These are phyloP conservation scores for Meira miltonrushii DNA, from an alignment of 1,284 basidiomycete species.

Conservation along the genomic window DNA sequence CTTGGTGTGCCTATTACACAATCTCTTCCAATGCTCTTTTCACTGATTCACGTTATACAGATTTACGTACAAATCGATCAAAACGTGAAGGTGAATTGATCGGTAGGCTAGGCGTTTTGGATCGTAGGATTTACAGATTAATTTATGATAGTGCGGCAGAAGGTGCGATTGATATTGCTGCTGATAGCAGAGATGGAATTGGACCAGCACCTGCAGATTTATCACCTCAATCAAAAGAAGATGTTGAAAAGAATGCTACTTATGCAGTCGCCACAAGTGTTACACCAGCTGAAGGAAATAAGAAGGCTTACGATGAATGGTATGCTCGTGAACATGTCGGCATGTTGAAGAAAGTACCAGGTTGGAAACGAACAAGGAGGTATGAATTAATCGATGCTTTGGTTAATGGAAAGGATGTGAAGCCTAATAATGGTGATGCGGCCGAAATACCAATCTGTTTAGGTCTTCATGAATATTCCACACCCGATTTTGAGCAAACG, in stretches of 20 bases:
- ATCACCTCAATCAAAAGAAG: constrained; percentile 10
- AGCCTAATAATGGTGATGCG: constrained; percentile 14
- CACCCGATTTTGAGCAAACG: constrained; percentile 14
- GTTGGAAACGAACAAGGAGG: constrained; percentile 36
- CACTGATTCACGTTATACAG: constrained; percentile 45
- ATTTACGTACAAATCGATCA: constrained; percentile 46
- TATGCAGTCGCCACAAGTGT: constrained; percentile 34
- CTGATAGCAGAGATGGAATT: constrained; percentile 4
- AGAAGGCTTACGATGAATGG: constrained; percentile 31
- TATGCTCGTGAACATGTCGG: constrained; percentile 30
- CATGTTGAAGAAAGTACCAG: constrained; percentile 26
- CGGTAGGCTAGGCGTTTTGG: constrained; percentile 46
- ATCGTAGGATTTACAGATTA: constrained; percentile 49
- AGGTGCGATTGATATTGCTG: constrained; percentile 9
- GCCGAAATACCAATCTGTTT: constrained; percentile 21
- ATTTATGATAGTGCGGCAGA: constrained; percentile 27
- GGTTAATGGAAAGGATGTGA: constrained; percentile 13
- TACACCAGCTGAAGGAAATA: constrained; percentile 11
- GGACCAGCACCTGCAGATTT: constrained; percentile 11
- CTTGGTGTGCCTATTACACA: constrained; percentile 52
- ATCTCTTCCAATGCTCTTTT: constrained; percentile 47
- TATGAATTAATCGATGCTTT: constrained; percentile 39
- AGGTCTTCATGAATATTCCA: constrained; percentile 29
- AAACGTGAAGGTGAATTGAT: constrained; percentile 52
- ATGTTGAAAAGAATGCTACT: constrained; percentile 14